Conservation (phyloP, 495 filamentous ascomycete genomes). For the Hapsidospora chrysogenum region DNA sequence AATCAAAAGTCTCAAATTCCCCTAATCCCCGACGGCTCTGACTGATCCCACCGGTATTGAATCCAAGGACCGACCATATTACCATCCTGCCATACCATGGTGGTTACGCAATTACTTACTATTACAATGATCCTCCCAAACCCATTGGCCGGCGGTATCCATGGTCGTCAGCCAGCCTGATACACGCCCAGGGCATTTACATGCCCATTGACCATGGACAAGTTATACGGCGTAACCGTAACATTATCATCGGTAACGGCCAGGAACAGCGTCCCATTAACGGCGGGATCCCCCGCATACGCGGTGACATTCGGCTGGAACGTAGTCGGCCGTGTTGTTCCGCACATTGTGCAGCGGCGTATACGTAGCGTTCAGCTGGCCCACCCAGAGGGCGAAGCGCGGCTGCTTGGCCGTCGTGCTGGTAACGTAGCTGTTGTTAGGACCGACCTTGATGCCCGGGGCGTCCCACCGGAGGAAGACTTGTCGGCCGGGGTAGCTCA, state of each 20-base stretch:
- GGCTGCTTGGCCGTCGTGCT: constrained; percentile 38
- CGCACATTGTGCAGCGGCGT: constrained; percentile 39
- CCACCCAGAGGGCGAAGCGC: constrained; percentile 57
- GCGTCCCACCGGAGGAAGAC: constrained; percentile 58
- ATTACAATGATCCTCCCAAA: too few species aligned
- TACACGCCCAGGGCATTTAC: constrained; percentile 62
- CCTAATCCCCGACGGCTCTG: too few species aligned
- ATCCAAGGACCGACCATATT: background rate
- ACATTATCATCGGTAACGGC: constrained; percentile 55
- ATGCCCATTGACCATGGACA: constrained; percentile 56
- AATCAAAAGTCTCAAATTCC: background rate
- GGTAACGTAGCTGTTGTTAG: constrained; percentile 70
- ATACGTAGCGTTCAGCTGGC: constrained; percentile 78
- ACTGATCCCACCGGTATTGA: too few species aligned
- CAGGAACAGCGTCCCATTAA: constrained; percentile 71
- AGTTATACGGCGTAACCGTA: constrained; percentile 60
- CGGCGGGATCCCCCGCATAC: constrained; percentile 46
- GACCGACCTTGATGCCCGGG: constrained; percentile 53
- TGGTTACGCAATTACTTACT: too few species aligned
- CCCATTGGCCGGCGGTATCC: too few species aligned
- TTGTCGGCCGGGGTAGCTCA: constrained; percentile 61
- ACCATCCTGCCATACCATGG: background rate
- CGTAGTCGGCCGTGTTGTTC: constrained; percentile 41
- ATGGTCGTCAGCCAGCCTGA: constrained; percentile 65
- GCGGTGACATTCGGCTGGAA: constrained; percentile 50